A percentile compares a stretch with the other conserved stretches of the same genome.
Conservation (phyloP, 1,284 basidiomycete species). For the Ganoderma sinense region DNA sequence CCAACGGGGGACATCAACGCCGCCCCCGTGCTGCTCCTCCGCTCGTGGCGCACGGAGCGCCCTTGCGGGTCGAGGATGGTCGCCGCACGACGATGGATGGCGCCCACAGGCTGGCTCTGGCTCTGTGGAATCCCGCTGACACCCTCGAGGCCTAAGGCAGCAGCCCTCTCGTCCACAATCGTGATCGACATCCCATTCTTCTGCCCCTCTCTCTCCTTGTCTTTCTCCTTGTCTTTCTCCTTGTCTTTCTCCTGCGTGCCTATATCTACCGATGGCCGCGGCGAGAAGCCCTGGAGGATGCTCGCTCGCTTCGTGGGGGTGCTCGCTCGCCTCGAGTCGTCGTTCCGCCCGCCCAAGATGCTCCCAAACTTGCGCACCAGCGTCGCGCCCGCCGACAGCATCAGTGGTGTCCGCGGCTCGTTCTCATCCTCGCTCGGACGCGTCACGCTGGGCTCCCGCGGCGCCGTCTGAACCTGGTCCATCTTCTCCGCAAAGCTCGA, state of each 20-base stretch:
- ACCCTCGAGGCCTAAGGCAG: constrained; percentile 33
- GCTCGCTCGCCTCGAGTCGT: constrained; percentile 49
- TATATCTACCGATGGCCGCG: constrained; percentile 53
- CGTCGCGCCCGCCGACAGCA: constrained; percentile 66
- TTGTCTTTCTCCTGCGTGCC: constrained; percentile 38
- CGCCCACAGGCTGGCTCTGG: constrained; percentile 64
- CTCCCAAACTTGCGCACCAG: constrained; percentile 79
- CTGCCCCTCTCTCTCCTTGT: constrained; percentile 24
- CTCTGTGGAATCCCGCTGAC: constrained; percentile 51
- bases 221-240: constrained; percentile 10
- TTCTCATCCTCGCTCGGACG: constrained; percentile 40
- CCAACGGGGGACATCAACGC: constrained; percentile 58
- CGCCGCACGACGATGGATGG: constrained; percentile 69
- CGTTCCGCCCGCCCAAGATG: constrained; percentile 57
- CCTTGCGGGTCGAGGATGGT: constrained; percentile 76
- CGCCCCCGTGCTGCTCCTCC: constrained; percentile 78
- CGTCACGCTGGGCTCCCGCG: constrained; percentile 29
- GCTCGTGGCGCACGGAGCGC: constrained; percentile 68
- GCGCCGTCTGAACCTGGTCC: constrained; percentile 38
- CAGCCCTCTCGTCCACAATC: constrained; percentile 36
- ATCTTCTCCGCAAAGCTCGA: constrained; percentile 54
- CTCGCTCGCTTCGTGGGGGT: constrained; percentile 55
- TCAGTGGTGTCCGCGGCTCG: constrained; percentile 40
- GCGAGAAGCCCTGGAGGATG: constrained; percentile 55
- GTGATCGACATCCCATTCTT: constrained; percentile 32